phyloP scores from a whole-genome alignment of 306 rosid genomes.

The Trifolium repens region DNA sequence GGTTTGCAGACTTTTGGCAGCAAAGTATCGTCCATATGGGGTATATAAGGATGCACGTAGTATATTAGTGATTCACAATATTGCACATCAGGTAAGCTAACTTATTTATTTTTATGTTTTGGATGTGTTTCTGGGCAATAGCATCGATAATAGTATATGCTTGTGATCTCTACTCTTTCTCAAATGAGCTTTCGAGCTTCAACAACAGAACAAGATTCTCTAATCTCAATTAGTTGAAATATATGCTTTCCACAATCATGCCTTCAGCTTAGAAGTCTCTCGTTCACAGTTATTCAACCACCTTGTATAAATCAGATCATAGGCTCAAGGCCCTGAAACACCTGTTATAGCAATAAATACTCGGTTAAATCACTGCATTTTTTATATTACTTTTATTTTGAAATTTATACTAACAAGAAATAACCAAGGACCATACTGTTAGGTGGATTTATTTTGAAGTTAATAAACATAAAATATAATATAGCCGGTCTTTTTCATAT shows the following conservation, averaged over 20 bases:
- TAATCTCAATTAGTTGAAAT: slow-evolving; percentile 9
- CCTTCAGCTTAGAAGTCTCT: slow-evolving; percentile 31
- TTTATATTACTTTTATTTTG: slow-evolving; percentile 20
- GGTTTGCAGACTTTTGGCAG: slow-evolving; percentile 78
- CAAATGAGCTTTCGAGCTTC: slow-evolving; percentile 27
- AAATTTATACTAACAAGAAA: neutral
- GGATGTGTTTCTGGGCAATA: slow-evolving; percentile 6
- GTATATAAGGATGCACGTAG: slow-evolving; percentile 83
- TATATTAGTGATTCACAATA: slow-evolving; percentile 81
- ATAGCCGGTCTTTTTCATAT: neutral
- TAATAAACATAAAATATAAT: neutral
- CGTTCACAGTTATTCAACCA: slow-evolving; percentile 8
- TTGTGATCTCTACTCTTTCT: slow-evolving; percentile 6
- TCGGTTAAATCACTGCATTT: neutral
- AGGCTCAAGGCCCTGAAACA: slow-evolving; percentile 13
- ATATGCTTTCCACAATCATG: neutral
- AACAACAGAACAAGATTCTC: slow-evolving; percentile 19
- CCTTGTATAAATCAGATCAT: slow-evolving; percentile 13
- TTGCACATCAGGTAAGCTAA: slow-evolving; percentile 77
- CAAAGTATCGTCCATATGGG: slow-evolving; percentile 85
- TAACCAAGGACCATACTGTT: slow-evolving; percentile 4
- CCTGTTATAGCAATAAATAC: neutral
- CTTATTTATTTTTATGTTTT: slow-evolving; percentile 17
- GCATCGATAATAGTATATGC: slow-evolving; percentile 21
- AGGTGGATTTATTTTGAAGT: slow-evolving; percentile 24